Evolutionary conservation across 345 rosid genomes (phyloP).

Genomic region (Physaria fendleri): DNA sequence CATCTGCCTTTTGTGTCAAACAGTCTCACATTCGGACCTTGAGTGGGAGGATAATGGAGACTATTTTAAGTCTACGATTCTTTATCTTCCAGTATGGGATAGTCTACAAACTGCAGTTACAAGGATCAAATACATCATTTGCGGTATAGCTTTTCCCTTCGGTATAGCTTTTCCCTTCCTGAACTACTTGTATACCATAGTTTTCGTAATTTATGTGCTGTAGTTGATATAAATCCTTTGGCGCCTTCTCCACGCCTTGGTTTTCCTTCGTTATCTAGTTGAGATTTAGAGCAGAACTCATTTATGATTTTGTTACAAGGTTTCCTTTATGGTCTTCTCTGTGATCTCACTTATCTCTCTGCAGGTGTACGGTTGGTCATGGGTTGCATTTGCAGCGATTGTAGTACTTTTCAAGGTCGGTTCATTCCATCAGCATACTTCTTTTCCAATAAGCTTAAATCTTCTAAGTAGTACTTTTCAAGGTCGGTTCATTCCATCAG

Average conservation of each 20-base stretch:
- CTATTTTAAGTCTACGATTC: conserved; percentile 74
- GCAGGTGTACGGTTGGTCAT: conserved; percentile 84
- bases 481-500: too few relatives aligned
- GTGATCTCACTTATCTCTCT: not conserved
- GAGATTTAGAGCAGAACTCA: not conserved
- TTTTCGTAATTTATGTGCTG: not conserved
- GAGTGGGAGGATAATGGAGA: conserved; percentile 85
- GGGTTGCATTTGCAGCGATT: conserved; percentile 64
- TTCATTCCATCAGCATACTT: not conserved
- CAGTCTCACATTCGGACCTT: conserved; percentile 86
- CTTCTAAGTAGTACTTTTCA: too few relatives aligned
- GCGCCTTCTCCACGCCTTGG: not conserved
- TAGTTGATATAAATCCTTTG: not conserved
- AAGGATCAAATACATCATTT: conserved; percentile 51
- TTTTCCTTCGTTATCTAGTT: not conserved
- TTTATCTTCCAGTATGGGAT: conserved; percentile 92
- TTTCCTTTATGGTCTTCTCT: not conserved
- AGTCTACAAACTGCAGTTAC: conserved; percentile 74
- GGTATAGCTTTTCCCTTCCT: too few relatives aligned
- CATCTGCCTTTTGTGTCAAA: not conserved
- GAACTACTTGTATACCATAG: not conserved
- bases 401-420: conserved; percentile 81
- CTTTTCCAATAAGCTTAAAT: not conserved
- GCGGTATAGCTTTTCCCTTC: conserved; percentile 36
- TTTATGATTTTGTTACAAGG: not conserved